Percentiles rank a stretch among this genome's conserved stretches.
These are phyloP conservation scores for Xylariaceae sp. DNA, from an alignment of 2,329 filamentous ascomycete species.

Conservation along the genomic window DNA sequence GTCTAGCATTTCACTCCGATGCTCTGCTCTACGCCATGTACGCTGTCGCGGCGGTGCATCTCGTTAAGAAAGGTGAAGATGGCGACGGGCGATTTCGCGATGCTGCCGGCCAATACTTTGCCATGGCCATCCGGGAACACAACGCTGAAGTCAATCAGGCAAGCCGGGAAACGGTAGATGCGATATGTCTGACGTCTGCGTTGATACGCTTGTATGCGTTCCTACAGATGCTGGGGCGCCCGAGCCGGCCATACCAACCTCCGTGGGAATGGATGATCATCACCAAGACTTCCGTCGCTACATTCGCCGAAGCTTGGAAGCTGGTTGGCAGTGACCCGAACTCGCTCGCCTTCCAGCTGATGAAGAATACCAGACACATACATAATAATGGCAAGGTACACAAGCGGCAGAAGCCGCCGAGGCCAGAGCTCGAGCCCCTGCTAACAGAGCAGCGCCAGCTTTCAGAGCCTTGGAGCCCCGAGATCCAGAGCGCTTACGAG, in stretches of 20 bases:
- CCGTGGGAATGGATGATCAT: slow-evolving; percentile 13
- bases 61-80: slow-evolving; percentile 6
- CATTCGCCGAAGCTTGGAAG: slow-evolving; percentile 10
- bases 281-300: slow-evolving; percentile 6
- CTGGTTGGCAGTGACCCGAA: slow-evolving; percentile 8
- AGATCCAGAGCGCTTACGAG: slow-evolving; percentile 10
- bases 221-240: slow-evolving; percentile 8
- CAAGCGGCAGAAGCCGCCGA: slow-evolving; percentile 1
- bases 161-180: slow-evolving; percentile 10
- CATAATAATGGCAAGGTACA: slow-evolving; percentile 5
- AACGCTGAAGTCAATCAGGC: slow-evolving; percentile 11
- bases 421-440: slow-evolving; percentile 7
- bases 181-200: slow-evolving; percentile 12
- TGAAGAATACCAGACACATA: slow-evolving; percentile 6
- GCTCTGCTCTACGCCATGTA: slow-evolving; percentile 16
- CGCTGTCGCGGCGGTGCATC: slow-evolving; percentile 11
- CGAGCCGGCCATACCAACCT: slow-evolving; percentile 10
- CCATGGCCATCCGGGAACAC: slow-evolving; percentile 17
- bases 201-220: slow-evolving; percentile 6
- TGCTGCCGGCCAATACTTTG: slow-evolving; percentile 11
- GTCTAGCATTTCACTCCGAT: slow-evolving; percentile 10
- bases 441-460: slow-evolving; percentile 4
- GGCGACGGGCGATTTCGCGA: background rate
- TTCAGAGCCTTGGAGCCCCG: slow-evolving; percentile 12
- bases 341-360: slow-evolving; percentile 9